These are phyloP conservation scores for Boletus coccyginus DNA, from an alignment of 768 basidiomycete species.

Conservation along the genomic window DNA sequence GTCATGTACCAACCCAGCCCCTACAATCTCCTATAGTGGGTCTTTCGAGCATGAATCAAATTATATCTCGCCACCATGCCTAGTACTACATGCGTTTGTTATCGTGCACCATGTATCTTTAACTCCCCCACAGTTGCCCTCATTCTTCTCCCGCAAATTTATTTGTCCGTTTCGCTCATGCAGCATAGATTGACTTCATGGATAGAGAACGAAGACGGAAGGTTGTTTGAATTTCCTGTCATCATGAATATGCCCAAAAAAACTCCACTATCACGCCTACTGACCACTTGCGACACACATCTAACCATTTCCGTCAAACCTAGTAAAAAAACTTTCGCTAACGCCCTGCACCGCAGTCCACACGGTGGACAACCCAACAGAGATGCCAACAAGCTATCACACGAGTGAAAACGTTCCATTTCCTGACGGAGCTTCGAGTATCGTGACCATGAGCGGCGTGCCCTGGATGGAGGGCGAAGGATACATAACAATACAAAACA, in stretches of 20 bases:
- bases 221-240: constrained; percentile 7
- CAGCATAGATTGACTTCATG: neutral
- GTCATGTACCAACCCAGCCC: constrained; percentile 10
- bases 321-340: constrained; percentile 10
- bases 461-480: constrained; percentile 2
- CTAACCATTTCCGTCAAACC: constrained; percentile 8
- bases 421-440: constrained; percentile 52
- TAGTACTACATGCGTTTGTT: constrained; percentile 17
- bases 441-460: constrained; percentile 35
- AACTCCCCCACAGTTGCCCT: neutral
- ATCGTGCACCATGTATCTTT: constrained; percentile 26
- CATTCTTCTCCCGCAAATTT: neutral
- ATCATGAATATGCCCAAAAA: constrained; percentile 1
- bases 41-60: constrained; percentile 24
- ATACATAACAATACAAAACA: constrained; percentile 36
- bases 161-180: neutral
- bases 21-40: constrained; percentile 17
- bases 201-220: neutral
- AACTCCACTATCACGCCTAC: constrained; percentile 7
- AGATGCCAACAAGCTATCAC: constrained; percentile 15
- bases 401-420: constrained; percentile 17
- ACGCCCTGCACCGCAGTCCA: constrained; percentile 22
- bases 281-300: constrained; percentile 19
- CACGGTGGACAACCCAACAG: constrained; percentile 8
- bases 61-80: constrained; percentile 16